Evolutionary conservation across 768 basidiomycete species (phyloP).

Genomic region (Coprinellus aureogranulatus): DNA sequence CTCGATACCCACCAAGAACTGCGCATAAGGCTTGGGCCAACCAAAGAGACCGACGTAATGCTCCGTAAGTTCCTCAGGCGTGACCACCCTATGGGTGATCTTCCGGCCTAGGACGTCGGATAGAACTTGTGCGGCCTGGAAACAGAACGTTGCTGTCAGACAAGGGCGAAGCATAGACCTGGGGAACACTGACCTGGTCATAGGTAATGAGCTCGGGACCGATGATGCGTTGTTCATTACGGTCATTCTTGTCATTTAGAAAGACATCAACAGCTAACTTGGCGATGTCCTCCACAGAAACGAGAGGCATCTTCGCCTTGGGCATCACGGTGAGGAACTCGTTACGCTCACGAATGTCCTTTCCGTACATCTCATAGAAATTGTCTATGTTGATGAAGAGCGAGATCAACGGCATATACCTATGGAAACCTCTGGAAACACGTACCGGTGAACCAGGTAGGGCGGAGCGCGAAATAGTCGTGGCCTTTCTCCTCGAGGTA

Average conservation of each 20-base stretch:
- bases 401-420: too few species aligned
- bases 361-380: background rate
- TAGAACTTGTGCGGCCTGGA: slow-evolving; percentile 20
- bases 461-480: slow-evolving; percentile 22
- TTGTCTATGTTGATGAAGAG: slow-evolving; percentile 3
- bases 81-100: slow-evolving; percentile 18
- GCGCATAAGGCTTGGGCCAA: background rate
- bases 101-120: slow-evolving; percentile 18
- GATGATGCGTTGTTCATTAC: slow-evolving; percentile 18
- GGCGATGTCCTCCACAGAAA: slow-evolving; percentile 26
- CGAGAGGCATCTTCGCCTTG: slow-evolving; percentile 18
- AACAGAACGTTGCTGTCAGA: background rate
- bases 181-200: slow-evolving; percentile 19
- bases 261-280: slow-evolving; percentile 22
- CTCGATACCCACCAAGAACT: background rate
- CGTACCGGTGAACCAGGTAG: slow-evolving; percentile 26
- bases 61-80: slow-evolving; percentile 4
- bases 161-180: too few species aligned
- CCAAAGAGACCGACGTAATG: background rate
- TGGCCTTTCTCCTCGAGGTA: slow-evolving; percentile 10
- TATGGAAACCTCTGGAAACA: background rate
- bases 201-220: slow-evolving; percentile 27
- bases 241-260: slow-evolving; percentile 16
- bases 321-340: slow-evolving; percentile 15
- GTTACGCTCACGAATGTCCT: slow-evolving; percentile 8